Percentiles rank a stretch among this genome's conserved stretches.
Evolutionary conservation across 192 early-diverging fungal genomes (phyloP).

Genomic region (Backusella circina): DNA sequence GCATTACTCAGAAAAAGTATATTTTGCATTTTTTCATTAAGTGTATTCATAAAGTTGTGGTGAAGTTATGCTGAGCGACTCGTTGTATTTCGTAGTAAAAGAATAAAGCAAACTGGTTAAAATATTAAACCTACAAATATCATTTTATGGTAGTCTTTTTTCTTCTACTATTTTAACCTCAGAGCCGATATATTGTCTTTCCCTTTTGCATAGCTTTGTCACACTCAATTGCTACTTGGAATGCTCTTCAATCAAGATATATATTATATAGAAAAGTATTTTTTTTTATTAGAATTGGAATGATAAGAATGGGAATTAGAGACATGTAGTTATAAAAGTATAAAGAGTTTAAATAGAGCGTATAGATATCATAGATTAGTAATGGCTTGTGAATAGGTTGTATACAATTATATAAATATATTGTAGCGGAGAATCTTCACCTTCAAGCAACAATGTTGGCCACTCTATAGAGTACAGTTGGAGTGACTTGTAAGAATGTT

Average conservation of each 20-base stretch:
- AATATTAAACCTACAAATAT: neutral
- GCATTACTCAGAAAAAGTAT: neutral
- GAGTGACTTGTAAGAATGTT: neutral
- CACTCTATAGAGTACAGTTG: neutral
- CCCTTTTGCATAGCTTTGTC: neutral
- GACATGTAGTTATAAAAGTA: neutral
- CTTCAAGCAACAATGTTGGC: neutral
- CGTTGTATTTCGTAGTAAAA: neutral
- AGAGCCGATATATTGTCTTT: neutral
- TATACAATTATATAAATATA: neutral
- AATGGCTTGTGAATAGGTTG: neutral
- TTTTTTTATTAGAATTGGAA: neutral
- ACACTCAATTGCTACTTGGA: neutral
- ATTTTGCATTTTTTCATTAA: neutral
- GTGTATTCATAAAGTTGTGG: neutral
- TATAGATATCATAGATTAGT: neutral
- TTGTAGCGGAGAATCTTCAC: neutral
- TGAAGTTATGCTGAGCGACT: neutral
- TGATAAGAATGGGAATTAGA: neutral
- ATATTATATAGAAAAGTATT: neutral
- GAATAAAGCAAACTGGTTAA: neutral
- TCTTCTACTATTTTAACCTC: neutral
- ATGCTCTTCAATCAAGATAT: neutral
- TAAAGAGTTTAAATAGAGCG: neutral
- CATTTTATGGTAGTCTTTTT: neutral